Conservation (phyloP, 179 eudicot species). For the Beta macrorhiza region DNA sequence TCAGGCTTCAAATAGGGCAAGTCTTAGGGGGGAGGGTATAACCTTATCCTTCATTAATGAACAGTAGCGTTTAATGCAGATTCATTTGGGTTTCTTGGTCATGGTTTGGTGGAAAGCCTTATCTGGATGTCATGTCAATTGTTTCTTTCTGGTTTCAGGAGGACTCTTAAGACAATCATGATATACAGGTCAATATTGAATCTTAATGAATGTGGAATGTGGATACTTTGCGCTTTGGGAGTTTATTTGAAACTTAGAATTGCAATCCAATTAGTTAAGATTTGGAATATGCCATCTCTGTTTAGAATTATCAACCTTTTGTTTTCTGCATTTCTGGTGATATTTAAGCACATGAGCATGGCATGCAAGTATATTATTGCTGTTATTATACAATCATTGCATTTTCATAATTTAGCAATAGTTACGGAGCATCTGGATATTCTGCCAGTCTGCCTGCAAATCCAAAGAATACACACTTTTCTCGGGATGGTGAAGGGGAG, state of each 20-base stretch:
- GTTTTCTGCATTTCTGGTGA: not conserved
- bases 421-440: not conserved
- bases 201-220: not conserved
- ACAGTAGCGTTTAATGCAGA: not conserved
- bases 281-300: not conserved
- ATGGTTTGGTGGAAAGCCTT: not conserved
- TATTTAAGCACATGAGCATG: not conserved
- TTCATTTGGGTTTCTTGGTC: not conserved
- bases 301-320: not conserved
- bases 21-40: not conserved
- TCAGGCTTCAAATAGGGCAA: not conserved
- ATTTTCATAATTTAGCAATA: not conserved
- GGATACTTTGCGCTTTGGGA: not conserved
- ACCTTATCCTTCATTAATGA: not conserved
- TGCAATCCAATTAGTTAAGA: not conserved
- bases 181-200: not conserved
- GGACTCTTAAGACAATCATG: not conserved
- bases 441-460: not conserved
- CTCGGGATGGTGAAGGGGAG: not conserved
- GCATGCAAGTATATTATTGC: not conserved
- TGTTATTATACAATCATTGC: not conserved
- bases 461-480: not conserved
- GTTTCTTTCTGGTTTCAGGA: not conserved
- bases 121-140: not conserved
- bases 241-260: not conserved